Conservation (phyloP, 2,329 filamentous ascomycete genomes). For the Periglandula ipomoeae region DNA sequence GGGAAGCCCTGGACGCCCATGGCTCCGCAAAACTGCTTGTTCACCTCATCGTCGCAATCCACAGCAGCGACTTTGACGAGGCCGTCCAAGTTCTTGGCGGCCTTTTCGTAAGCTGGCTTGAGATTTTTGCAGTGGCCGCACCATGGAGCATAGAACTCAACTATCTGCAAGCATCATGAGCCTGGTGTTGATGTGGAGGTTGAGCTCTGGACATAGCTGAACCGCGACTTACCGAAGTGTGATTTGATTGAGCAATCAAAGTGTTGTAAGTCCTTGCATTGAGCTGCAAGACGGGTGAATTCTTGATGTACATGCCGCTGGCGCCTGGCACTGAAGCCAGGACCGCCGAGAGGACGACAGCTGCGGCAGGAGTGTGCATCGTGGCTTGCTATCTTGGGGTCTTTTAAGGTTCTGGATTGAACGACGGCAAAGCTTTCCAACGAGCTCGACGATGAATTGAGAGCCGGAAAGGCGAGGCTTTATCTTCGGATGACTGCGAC, state of each 20-base stretch:
- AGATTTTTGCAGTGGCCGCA: slow-evolving; percentile 96
- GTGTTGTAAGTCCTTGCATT: slow-evolving; percentile 70
- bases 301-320: slow-evolving; percentile 74
- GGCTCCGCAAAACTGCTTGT: slow-evolving; percentile 76
- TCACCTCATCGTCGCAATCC: slow-evolving; percentile 87
- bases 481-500: not conserved
- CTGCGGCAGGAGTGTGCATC: slow-evolving; percentile 45
- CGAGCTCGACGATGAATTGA: not conserved
- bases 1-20: slow-evolving; percentile 93
- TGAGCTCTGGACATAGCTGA: too few species aligned
- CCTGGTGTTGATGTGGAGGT: not conserved
- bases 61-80: slow-evolving; percentile 90
- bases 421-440: not conserved
- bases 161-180: slow-evolving; percentile 32
- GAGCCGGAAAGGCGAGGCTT: not conserved
- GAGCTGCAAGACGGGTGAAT: slow-evolving; percentile 78
- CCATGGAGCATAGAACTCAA: slow-evolving; percentile 95
- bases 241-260: slow-evolving; percentile 78
- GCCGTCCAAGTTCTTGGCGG: slow-evolving; percentile 78
- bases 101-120: slow-evolving; percentile 92
- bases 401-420: not conserved
- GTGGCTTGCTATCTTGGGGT: not conserved
- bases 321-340: slow-evolving; percentile 56
- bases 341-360: slow-evolving; percentile 41
- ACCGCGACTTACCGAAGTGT: slow-evolving; percentile 65